These are phyloP conservation scores for Quercus parvula DNA, from an alignment of 306 rosid species.

Conservation along the genomic window DNA sequence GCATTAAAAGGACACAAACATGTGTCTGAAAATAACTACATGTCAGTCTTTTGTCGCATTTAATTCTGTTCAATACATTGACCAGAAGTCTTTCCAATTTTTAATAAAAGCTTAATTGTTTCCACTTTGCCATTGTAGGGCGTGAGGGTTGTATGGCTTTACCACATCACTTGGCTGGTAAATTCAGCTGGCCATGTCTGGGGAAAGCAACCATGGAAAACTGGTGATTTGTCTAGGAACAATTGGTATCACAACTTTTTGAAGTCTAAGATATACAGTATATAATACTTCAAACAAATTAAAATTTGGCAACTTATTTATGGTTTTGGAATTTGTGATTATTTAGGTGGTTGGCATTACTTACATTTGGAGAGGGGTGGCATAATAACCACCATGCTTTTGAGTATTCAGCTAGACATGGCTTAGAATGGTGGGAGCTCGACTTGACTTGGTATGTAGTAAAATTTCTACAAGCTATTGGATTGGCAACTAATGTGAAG, in stretches of 20 bases:
- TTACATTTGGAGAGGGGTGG: conserved; percentile 94
- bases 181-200: conserved; percentile 96
- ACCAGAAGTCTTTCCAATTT: too few relatives aligned
- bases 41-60: too few relatives aligned
- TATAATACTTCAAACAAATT: neutral
- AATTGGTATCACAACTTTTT: conserved; percentile 48
- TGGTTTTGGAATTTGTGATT: neutral
- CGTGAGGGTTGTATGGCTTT: conserved; percentile 76
- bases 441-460: conserved; percentile 88
- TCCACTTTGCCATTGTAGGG: conserved; percentile 43
- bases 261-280: neutral
- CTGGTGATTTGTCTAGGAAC: conserved; percentile 76
- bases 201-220: conserved; percentile 75
- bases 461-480: conserved; percentile 58
- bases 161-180: conserved; percentile 91
- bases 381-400: conserved; percentile 95
- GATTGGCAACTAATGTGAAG: conserved; percentile 76
- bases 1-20: too few relatives aligned
- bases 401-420: conserved; percentile 88
- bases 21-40: too few relatives aligned
- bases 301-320: neutral
- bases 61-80: too few relatives aligned
- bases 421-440: conserved; percentile 86
- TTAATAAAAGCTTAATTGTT: neutral
- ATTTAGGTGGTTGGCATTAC: conserved; percentile 78